Base-by-base conservation (phyloP, 768 basidiomycete genomes). In the Chalciporus piperatus region DNA sequence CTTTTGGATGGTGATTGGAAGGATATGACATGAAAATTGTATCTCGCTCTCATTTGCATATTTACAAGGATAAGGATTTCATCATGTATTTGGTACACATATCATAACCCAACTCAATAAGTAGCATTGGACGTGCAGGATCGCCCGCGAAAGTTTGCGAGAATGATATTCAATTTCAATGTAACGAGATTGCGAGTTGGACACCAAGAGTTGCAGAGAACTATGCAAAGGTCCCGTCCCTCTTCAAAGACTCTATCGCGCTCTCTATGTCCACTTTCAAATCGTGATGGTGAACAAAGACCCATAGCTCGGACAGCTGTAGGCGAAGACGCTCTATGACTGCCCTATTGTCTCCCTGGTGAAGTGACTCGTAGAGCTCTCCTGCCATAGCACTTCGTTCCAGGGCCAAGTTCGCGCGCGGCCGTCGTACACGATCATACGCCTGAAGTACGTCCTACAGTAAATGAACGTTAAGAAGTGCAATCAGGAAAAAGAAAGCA, bases 1-100 rank as follows among this genome's bases (percentile, higher is more conserved):
- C 68, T 92, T 25, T 70, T 92, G 47, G 90, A 92, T 60, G 75
- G 78, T 14, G 82, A 88, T 51, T 91, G 90, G 87, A 82, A 75
- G 53, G 76, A 78, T 52, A 69, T 70, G 50, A 55, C 51, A 13
- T 65, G 44, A 57, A 22, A 48, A 33, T 48, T 48, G 32, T 51
- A 33, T 28, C 32, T 11, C 20, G 38, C 47, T 54, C 11, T 54
- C 38, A 62, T 58, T 51, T 58, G 22, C 58, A 30, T 47, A 16
- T n/a, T 40, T 39, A 8, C 52, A 20, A 45, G 22, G 14, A 41
- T 52, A 6, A 12, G 32, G 9, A 32, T 37, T 4, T 37, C 6
- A 0, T n/a, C 16, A 6, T 37, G 35, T 37, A 37, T 37, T 37
- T 37, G 6, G 51, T 55, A 13, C 28, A n/a, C 10, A 8, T 51